Evolutionary conservation across 2,329 filamentous ascomycete species (phyloP), one percentile per base, ranked within the genome.

Genomic region (Neocatenulostroma microsporum): DNA sequence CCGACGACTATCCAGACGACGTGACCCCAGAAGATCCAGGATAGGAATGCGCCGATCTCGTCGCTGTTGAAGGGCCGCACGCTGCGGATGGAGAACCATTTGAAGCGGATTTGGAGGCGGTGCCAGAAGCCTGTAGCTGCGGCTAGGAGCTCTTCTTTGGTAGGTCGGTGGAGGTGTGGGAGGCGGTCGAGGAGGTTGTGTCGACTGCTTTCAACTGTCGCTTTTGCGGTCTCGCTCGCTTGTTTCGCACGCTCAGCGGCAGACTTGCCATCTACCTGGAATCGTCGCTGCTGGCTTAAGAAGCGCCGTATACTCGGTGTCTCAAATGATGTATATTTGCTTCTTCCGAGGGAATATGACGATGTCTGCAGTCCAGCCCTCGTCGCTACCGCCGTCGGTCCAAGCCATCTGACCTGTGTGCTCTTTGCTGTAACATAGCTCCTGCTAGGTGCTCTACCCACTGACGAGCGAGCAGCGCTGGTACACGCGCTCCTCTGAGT

Each of bases 41-140:
- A 96, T 36, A 86, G 78, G 45, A 98, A 89, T 3, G 91, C 91
- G 30, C 87, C 84, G 70, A 94, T 95, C 64, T 98, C 91, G 60
- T 98, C 91, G 15, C 82, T 76, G 60, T 94, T 98, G 76, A 91
- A 98, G 1, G 91, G 91, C 24, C 91, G 75, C 60, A 84, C 84
- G 58, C 88, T 94, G 56, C 88, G 74, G 52, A 98, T 98, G 2
- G 91, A 93, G 53, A 91, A 81, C 91, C 91, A 98, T 63, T 98
- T 98, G 67, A 96, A 93, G 26, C 87, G 82, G 17, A 96, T 84
- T 55, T 82, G 86, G 29, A 95, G 63, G 32, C 91, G 77, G 45
- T 93, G 82, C 80, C 86, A 91, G 60, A 96, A 95, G 1, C 88
- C 88, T 15, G 80, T 95, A 23, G 91, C 87, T 4, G 91, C 89